Evolutionary conservation across 2,329 filamentous ascomycete genomes (phyloP).

Genomic region (Rutstroemia sp.): DNA sequence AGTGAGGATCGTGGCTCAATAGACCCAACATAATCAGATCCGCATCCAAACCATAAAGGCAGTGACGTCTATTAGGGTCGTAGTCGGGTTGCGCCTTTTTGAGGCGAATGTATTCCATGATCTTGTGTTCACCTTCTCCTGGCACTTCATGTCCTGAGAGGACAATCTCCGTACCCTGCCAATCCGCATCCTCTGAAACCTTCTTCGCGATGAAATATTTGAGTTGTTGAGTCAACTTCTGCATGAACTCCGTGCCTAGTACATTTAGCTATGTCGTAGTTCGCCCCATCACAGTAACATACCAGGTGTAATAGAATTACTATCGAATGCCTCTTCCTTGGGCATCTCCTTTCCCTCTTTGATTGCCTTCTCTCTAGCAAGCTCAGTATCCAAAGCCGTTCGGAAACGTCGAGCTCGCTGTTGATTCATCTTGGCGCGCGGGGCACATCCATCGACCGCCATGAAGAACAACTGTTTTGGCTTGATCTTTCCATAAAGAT

Average conservation of each 20-base stretch:
- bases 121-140: constrained; percentile 97
- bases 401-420: constrained; percentile 92
- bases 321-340: constrained; percentile 93
- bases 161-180: constrained; percentile 94
- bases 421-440: constrained; percentile 99
- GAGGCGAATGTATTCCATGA: constrained; percentile 99
- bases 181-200: constrained; percentile 91
- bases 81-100: constrained; percentile 93
- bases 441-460: constrained; percentile 97
- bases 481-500: constrained; percentile 97
- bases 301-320: constrained; percentile 97
- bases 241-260: constrained; percentile 80
- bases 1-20: constrained; percentile 95
- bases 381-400: constrained; percentile 85
- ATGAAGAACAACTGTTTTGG: constrained; percentile 98
- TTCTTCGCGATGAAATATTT: constrained; percentile 99
- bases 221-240: constrained; percentile 84
- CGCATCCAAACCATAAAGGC: constrained; percentile 92
- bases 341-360: constrained; percentile 85
- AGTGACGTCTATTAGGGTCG: constrained; percentile 89
- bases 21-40: constrained; percentile 98
- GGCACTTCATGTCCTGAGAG: constrained; percentile 96
- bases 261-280: constrained; percentile 30
- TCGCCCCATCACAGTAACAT: constrained; percentile 9
- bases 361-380: constrained; percentile 86